Conservation (phyloP, 2,329 filamentous ascomycete species). For the Fusarium devonianum region DNA sequence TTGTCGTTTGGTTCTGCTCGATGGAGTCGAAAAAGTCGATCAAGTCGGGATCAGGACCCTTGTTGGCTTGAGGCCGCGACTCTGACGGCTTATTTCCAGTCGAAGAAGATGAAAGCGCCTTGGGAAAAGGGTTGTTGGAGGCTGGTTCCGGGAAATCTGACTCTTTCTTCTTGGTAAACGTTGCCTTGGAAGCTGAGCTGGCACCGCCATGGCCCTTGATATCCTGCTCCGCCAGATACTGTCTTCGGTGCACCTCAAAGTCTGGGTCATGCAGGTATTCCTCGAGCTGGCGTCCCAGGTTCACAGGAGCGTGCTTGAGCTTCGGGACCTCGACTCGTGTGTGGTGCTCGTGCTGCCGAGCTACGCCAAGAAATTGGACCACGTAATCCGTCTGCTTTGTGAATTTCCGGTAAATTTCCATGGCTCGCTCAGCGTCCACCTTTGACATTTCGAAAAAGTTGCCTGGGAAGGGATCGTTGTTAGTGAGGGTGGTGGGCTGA, state of each 20-base stretch:
- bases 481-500: constrained; percentile 14
- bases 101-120: constrained; percentile 37
- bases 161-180: constrained; percentile 48
- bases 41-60: constrained; percentile 76
- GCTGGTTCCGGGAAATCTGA: constrained; percentile 49
- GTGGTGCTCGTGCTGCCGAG: constrained; percentile 88
- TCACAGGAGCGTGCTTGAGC: constrained; percentile 95
- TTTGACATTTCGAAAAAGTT: constrained; percentile 99
- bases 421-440: constrained; percentile 87
- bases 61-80: constrained; percentile 59
- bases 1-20: constrained; percentile 82
- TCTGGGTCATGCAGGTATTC: constrained; percentile 95
- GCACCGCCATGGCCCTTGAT: constrained; percentile 64
- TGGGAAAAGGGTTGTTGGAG: constrained; percentile 55
- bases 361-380: constrained; percentile 86
- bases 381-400: constrained; percentile 91
- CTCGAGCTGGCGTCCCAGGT: constrained; percentile 85
- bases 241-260: constrained; percentile 90
- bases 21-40: constrained; percentile 97
- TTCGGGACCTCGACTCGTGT: constrained; percentile 95
- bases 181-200: constrained; percentile 40
- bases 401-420: constrained; percentile 92
- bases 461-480: constrained; percentile 59
- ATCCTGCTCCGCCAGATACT: constrained; percentile 89
- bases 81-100: constrained; percentile 43